phyloP scores from a whole-genome alignment of 306 rosid species.

The Sindora glabra region DNA sequence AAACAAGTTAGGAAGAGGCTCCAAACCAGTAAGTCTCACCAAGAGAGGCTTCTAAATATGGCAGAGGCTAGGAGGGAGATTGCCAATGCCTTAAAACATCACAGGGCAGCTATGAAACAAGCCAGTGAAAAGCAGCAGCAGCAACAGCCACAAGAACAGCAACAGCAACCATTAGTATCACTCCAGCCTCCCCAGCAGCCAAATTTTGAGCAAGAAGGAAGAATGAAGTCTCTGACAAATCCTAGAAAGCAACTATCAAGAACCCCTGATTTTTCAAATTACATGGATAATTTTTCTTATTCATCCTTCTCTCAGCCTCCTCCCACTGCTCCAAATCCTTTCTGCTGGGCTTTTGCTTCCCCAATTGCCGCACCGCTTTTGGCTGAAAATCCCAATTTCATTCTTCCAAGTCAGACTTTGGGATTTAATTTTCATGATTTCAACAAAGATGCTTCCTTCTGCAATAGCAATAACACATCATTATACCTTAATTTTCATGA shows the following conservation, averaged over 20 bases:
- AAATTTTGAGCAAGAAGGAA: constrained; percentile 38
- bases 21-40: constrained; percentile 65
- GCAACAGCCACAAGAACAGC: constrained; percentile 22
- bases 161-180: constrained; percentile 11
- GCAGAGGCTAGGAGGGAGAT: constrained; percentile 96
- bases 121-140: constrained; percentile 49
- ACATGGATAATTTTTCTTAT: constrained; percentile 19
- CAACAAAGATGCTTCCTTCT: constrained; percentile 34
- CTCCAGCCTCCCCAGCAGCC: constrained; percentile 24
- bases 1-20: constrained; percentile 79
- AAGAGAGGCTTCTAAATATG: constrained; percentile 73
- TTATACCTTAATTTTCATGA: constrained; percentile 55
- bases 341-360: constrained; percentile 33
- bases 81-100: constrained; percentile 77
- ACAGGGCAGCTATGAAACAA: constrained; percentile 84
- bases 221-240: constrained; percentile 43
- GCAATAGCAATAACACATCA: constrained; percentile 23
- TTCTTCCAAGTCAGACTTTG: constrained; percentile 63
- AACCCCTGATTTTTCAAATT: constrained; percentile 27
- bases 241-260: constrained; percentile 51
- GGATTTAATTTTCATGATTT: constrained; percentile 78
- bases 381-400: constrained; percentile 42
- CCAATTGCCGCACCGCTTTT: constrained; percentile 24
- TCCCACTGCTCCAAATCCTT: constrained; percentile 24
- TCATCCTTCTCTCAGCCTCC: constrained; percentile 20